Percentiles rank a stretch among this genome's conserved stretches.
These are phyloP conservation scores for Acanthamoeba pearcei DNA, from an alignment of 208 protist species.

Conservation along the genomic window DNA sequence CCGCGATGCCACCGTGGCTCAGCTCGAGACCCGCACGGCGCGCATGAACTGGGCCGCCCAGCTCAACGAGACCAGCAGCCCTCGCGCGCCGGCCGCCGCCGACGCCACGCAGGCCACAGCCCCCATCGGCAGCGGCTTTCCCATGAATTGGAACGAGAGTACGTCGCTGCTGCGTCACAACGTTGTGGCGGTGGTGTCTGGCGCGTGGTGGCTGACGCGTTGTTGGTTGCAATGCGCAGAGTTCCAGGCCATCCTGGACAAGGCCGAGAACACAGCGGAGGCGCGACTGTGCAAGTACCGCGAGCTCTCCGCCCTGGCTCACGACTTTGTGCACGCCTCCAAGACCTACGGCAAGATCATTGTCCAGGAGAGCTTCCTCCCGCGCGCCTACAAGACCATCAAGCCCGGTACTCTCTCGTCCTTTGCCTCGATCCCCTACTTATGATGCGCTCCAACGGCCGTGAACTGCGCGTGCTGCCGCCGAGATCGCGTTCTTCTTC, in stretches of 20 bases:
- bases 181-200: background rate
- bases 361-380: constrained; percentile 69
- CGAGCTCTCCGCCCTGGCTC: constrained; percentile 52
- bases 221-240: background rate
- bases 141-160: constrained; percentile 72
- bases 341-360: constrained; percentile 77
- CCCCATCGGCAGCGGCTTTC: background rate
- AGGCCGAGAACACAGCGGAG: constrained; percentile 46
- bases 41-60: background rate
- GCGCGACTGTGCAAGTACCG: constrained; percentile 56
- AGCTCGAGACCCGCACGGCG: background rate
- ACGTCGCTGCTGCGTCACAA: background rate
- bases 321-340: constrained; percentile 75
- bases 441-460: background rate
- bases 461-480: too few species aligned
- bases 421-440: background rate
- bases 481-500: too few species aligned
- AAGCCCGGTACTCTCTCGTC: background rate
- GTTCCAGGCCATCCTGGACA: constrained; percentile 56
- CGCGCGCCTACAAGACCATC: constrained; percentile 71
- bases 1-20: background rate
- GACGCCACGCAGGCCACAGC: background rate
- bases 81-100: background rate
- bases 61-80: background rate
- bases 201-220: background rate